Conservation (phyloP, 2,329 filamentous ascomycete genomes). For the Fulvia fulva region DNA sequence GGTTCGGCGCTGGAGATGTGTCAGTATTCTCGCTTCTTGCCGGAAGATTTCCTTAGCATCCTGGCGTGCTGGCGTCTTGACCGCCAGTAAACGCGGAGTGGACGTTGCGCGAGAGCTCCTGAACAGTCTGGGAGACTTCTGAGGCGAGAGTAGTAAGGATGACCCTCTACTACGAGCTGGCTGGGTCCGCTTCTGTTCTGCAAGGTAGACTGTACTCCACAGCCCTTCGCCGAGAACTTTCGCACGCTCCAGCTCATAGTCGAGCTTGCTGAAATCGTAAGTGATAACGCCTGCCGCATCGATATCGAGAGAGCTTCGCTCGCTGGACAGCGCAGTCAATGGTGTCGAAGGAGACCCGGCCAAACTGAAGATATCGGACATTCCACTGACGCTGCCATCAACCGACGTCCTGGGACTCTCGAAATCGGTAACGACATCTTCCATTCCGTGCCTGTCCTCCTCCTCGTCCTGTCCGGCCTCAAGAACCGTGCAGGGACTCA, state of each 20-base stretch:
- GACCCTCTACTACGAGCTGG: constrained; percentile 4
- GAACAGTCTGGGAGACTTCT: constrained; percentile 9
- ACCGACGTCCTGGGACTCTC: constrained; percentile 13
- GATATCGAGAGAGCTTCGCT: constrained; percentile 17
- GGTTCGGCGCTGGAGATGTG: constrained; percentile 26
- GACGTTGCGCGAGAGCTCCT: constrained; percentile 13
- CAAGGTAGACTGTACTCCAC: constrained; percentile 36
- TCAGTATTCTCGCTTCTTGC: constrained; percentile 34
- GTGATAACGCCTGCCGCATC: constrained; percentile 14
- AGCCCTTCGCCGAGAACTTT: constrained; percentile 33
- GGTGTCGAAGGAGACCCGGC: constrained; percentile 15
- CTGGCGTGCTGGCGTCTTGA: constrained; percentile 32
- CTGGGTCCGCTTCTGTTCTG: constrained; percentile 21
- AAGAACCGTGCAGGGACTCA: constrained; percentile 9
- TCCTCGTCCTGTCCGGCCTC: constrained; percentile 58
- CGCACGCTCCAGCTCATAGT: constrained; percentile 32
- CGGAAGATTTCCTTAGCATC: constrained; percentile 34
- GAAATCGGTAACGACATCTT: constrained; percentile 36
- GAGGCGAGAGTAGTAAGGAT: constrained; percentile 7
- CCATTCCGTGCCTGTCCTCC: constrained; percentile 52
- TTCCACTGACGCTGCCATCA: constrained; percentile 7
- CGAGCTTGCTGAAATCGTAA: constrained; percentile 28
- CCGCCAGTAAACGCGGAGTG: constrained; percentile 26
- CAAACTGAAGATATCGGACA: constrained; percentile 14
- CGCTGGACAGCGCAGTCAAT: constrained; percentile 17